Evolutionary conservation across 805 yeast species (phyloP).

Genomic region (Naumovozyma baii): DNA sequence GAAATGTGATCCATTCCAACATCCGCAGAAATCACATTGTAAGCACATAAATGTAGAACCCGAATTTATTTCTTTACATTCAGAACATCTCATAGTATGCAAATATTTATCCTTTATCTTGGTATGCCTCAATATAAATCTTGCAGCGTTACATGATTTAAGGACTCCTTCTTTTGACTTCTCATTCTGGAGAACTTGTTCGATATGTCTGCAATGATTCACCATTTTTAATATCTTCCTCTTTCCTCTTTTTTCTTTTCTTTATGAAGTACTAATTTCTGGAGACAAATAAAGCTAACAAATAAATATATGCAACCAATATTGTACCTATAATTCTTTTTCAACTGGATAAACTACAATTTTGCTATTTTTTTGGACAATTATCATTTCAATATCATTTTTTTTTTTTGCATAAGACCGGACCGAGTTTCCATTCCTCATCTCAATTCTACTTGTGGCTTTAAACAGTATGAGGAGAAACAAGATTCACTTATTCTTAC

Average conservation of each 20-base stretch:
- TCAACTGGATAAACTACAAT: too few species aligned
- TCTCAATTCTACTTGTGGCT: too few species aligned
- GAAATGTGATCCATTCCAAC: slow-evolving; percentile 44
- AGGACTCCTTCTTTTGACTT: slow-evolving; percentile 21
- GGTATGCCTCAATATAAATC: slow-evolving; percentile 17
- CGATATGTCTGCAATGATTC: slow-evolving; percentile 24
- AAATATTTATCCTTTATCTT: slow-evolving; percentile 12
- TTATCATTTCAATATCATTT: too few species aligned
- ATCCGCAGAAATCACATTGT: slow-evolving; percentile 72
- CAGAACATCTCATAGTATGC: slow-evolving; percentile 21
- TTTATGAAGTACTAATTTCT: neutral
- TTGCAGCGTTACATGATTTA: slow-evolving; percentile 22
- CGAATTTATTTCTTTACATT: slow-evolving; percentile 23
- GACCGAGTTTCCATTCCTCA: too few species aligned
- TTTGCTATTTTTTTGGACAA: too few species aligned
- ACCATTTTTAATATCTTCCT: slow-evolving; percentile 10
- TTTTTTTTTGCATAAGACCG: too few species aligned
- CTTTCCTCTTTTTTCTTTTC: neutral
- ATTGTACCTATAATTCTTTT: too few species aligned
- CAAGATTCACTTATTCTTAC: too few species aligned
- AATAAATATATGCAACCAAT: too few species aligned
- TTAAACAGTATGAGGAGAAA: too few species aligned
- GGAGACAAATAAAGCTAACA: neutral
- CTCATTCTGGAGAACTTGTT: slow-evolving; percentile 27
- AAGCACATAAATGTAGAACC: slow-evolving; percentile 51